phyloP scores from a whole-genome alignment of 495 filamentous ascomycete genomes.

The Neurospora sp. region DNA sequence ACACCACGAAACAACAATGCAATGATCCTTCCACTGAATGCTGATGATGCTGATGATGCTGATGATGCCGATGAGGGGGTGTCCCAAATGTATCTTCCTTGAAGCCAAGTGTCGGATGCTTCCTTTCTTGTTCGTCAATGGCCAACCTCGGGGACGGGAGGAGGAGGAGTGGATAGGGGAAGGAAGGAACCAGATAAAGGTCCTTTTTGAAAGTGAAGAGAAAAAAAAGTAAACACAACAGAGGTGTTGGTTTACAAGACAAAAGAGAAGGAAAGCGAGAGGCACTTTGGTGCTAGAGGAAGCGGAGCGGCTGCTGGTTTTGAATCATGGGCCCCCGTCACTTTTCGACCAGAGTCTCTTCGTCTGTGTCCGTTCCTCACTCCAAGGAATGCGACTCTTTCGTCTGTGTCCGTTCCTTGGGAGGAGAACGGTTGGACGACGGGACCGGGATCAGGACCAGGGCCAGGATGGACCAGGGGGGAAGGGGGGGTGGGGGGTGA shows the following conservation, averaged over 20 bases:
- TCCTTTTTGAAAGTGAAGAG: neutral
- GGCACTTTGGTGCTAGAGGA: neutral
- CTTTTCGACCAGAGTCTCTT: neutral
- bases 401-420: neutral
- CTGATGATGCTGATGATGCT: neutral
- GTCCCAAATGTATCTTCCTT: constrained; percentile 2
- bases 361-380: neutral
- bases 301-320: neutral
- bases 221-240: neutral
- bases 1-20: neutral
- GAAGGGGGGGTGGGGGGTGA: neutral
- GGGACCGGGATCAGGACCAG: neutral
- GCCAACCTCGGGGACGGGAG: constrained; percentile 7
- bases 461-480: neutral
- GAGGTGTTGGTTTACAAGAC: neutral
- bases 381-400: neutral
- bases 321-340: neutral
- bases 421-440: neutral
- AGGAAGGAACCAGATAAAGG: neutral
- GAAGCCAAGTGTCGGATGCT: constrained; percentile 8
- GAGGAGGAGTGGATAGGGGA: constrained; percentile 1
- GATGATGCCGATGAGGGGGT: neutral
- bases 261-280: neutral
- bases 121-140: constrained; percentile 15
- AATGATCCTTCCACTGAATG: neutral